phyloP scores from a whole-genome alignment of 129 eudicot species.

The Kitagawia praeruptora region DNA sequence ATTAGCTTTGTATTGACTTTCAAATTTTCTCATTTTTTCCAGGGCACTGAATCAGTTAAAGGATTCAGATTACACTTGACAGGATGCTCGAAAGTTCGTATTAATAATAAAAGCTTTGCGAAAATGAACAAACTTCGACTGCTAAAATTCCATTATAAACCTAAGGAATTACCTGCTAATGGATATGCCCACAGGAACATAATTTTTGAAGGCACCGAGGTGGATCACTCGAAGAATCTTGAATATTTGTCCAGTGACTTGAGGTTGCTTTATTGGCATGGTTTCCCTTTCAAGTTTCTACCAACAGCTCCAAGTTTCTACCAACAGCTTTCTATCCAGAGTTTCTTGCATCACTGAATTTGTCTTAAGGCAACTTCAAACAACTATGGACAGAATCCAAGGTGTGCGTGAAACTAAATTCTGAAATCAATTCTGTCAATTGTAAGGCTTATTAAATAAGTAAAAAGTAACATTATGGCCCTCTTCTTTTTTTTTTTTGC shows the following conservation, averaged over 20 bases:
- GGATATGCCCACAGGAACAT: neutral
- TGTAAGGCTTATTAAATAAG: too few relatives aligned
- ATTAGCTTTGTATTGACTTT: neutral
- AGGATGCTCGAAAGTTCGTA: neutral
- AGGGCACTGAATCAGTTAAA: slow-evolving; percentile 7
- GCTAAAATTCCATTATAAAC: neutral
- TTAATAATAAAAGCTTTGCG: neutral
- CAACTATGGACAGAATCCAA: slow-evolving; percentile 1
- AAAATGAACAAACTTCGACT: slow-evolving; percentile 7
- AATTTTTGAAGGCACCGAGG: neutral
- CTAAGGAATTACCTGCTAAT: neutral
- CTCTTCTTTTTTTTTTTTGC: too few relatives aligned
- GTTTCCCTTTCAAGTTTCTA: neutral
- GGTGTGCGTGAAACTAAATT: neutral
- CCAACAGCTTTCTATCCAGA: neutral
- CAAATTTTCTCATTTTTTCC: neutral
- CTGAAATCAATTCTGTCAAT: neutral
- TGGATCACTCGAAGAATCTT: neutral
- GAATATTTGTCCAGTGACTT: neutral
- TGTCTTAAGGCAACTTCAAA: neutral
- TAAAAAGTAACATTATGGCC: too few relatives aligned
- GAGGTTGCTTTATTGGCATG: slow-evolving; percentile 5
- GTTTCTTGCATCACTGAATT: neutral
- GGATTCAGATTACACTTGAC: neutral
- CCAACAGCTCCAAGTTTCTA: neutral